Evolutionary conservation across 192 early-diverging fungal species (phyloP), one percentile per base, ranked within the genome.

Genomic region (Backusella sp.): DNA sequence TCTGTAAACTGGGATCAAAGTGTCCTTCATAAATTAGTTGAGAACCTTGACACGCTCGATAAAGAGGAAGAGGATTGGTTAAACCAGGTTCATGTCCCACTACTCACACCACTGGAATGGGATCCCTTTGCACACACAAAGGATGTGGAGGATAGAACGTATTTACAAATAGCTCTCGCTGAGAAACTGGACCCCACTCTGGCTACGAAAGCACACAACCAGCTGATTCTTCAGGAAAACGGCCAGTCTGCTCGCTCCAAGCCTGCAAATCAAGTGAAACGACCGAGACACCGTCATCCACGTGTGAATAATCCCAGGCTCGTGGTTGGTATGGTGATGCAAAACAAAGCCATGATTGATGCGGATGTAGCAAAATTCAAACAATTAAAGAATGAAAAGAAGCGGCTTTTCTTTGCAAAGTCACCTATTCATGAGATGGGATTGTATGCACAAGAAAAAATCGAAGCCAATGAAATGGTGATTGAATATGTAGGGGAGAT

Each of bases 371-470:
- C 96, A 72, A 93, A 94, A 74, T 98, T 97, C 81, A 96, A 96
- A 73, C 95, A 96, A 84, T 91, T 99, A 68, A 96, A 97, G 77
- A 89, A 88, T 21, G 92, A 97, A 6, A 95, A 93, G 73, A 97
- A 98, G 82, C 87, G 93, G 66, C 89, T 99, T 41, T 89, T 90
- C 37, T 98, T 99, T 82, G 94, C 93, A 4, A 94, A 94, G 79
- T 94, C 91, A n/a, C 87, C 90, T 19, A 99, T 99, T 79, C 98
- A 99, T 84, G 96, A 98, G 84, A 98, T 95, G 96, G 98, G 98
- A 1, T 83, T 99, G 75, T 99, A 97, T 91, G 96, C 98, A 6
- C 86, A 91, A 72, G 96, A 98, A 81, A 89, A 88, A n/a, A 98
- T 99, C 73, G 92, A 94, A 76, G 91, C 91, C 41, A 89, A 91